Percentiles rank a stretch among this genome's conserved stretches.
phyloP scores from a whole-genome alignment of 2,329 filamentous ascomycete species.

The Fusarium lyarnte region DNA sequence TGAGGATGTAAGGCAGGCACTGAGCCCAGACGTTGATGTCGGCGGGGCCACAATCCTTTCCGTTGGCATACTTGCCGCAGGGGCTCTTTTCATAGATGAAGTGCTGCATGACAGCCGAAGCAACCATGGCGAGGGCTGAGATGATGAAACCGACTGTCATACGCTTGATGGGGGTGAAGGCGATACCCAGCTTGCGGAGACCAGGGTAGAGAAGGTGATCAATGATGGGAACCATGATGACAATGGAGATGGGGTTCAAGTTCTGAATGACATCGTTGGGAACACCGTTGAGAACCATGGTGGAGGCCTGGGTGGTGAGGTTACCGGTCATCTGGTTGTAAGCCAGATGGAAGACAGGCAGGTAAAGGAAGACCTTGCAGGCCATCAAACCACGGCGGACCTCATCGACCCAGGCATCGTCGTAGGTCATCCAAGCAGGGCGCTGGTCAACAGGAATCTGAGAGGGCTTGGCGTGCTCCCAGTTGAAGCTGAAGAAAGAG shows the following conservation, averaged over 20 bases:
- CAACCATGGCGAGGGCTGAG: conserved; percentile 69
- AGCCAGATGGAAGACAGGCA: conserved; percentile 69
- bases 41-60: conserved; percentile 58
- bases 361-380: conserved; percentile 77
- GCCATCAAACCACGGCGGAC: conserved; percentile 75
- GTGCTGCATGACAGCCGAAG: conserved; percentile 65
- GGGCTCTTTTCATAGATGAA: conserved; percentile 71
- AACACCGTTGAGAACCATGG: conserved; percentile 73
- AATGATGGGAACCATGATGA: conserved; percentile 78
- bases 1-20: conserved; percentile 61
- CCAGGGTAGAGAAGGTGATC: conserved; percentile 76
- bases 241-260: conserved; percentile 77
- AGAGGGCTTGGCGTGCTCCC: conserved; percentile 76
- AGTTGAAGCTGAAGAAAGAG: conserved; percentile 73
- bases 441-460: conserved; percentile 63
- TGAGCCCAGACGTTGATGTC: conserved; percentile 74
- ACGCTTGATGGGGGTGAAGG: conserved; percentile 79
- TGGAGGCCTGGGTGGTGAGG: conserved; percentile 70
- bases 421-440: conserved; percentile 81
- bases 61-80: conserved; percentile 66
- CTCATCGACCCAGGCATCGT: conserved; percentile 85
- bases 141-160: conserved; percentile 77
- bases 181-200: conserved; percentile 69
- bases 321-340: conserved; percentile 71
- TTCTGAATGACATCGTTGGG: conserved; percentile 84